These are phyloP conservation scores for Geotrichum reessii DNA, from an alignment of 1,139 yeast species.

Conservation along the genomic window DNA sequence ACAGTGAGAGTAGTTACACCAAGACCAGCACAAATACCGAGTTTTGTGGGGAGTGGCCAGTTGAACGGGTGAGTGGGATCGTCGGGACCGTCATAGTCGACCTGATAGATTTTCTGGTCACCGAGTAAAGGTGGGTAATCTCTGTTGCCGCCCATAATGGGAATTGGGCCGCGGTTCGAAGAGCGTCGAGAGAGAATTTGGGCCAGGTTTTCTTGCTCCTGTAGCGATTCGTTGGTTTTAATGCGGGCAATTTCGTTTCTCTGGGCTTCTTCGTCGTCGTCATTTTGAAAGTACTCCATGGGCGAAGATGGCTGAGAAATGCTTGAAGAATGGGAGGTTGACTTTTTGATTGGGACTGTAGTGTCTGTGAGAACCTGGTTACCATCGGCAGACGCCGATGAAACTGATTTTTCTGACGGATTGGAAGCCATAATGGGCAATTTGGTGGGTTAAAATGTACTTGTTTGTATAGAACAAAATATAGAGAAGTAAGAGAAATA, in stretches of 20 bases:
- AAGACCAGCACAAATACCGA: conserved; percentile 32
- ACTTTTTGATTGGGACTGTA: neutral
- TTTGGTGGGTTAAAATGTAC: neutral
- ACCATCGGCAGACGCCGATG: conserved; percentile 4
- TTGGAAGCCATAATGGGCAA: neutral
- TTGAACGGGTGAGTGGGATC: conserved; percentile 50
- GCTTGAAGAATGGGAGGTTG: neutral
- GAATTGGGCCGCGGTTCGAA: conserved; percentile 6
- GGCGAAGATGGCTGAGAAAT: neutral
- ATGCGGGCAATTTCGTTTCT: neutral
- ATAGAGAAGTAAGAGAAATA: neutral
- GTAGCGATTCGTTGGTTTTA: conserved; percentile 11
- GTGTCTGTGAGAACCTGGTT: neutral
- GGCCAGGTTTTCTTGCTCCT: conserved; percentile 19
- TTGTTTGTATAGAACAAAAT: too few species aligned
- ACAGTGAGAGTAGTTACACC: conserved; percentile 38
- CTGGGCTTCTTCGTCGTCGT: conserved; percentile 4
- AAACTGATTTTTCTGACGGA: neutral
- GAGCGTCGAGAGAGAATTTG: conserved; percentile 15
- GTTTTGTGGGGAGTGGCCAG: conserved; percentile 39
- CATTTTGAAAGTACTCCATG: conserved; percentile 4
- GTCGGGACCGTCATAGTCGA: conserved; percentile 47
- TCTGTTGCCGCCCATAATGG: conserved; percentile 43
- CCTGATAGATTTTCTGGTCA: conserved; percentile 44
- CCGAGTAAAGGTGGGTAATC: conserved; percentile 47